Evolutionary conservation across 306 rosid genomes (phyloP), one percentile per base, ranked within the genome.

Genomic region (Senna tora): DNA sequence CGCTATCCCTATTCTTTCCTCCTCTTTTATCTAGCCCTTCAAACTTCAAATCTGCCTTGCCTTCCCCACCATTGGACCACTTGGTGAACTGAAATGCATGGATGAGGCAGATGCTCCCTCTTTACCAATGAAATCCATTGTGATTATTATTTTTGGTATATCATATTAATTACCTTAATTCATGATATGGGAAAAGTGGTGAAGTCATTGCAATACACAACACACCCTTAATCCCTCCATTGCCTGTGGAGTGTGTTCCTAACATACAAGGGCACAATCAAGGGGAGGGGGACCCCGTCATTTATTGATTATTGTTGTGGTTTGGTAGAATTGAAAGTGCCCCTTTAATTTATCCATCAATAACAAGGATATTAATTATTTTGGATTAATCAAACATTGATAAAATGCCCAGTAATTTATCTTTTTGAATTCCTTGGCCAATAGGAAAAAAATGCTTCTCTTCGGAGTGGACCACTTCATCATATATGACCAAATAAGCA

Each of bases 61-160:
- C n/a, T n/a, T n/a, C n/a, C n/a, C n/a, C n/a, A n/a, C n/a, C 8
- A 49, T 49, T 51, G 49, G 67, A 61, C 67, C 67, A 61, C 67
- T 61, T 43, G 12, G 16, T 36, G 66, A 60, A 9, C 19, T 20
- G 32, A 17, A 47, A n/a, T n/a, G n/a, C n/a, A n/a, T n/a, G n/a
- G n/a, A n/a, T n/a, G n/a, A n/a, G n/a, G n/a, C n/a, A n/a, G n/a
- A n/a, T n/a, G n/a, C 30, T 61, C 67, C 49, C 17, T 39, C 50
- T 2, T 61, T 38, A 6, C 9, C 25, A 9, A 28, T 5, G n/a
- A 19, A 34, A 42, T 60, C 38, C n/a, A 32, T 36, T 17, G 28
- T 19, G 36, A 42, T 19, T 36, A 21, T 36, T 32, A 19, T 59
- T n/a, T 59, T 11, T 57, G 15, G 30, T 25, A 19, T 57, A 17